Conservation (phyloP, 495 filamentous ascomycete genomes). For the Pyrenula aspistea region DNA sequence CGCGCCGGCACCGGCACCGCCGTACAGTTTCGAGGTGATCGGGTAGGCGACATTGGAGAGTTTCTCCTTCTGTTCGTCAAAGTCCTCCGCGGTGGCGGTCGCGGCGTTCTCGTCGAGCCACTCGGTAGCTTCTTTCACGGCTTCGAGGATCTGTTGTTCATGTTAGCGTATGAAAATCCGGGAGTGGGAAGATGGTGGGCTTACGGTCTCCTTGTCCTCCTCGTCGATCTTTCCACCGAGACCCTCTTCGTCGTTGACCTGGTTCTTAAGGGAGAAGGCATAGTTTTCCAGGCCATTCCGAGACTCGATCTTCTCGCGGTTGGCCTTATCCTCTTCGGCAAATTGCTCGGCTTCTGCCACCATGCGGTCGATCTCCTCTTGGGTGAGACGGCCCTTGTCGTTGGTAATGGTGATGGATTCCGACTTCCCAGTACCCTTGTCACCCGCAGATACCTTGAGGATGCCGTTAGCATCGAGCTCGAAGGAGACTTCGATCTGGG, state of each 20-base stretch:
- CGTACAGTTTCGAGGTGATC: slow-evolving; percentile 96
- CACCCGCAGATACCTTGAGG: slow-evolving; percentile 84
- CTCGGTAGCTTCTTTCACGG: slow-evolving; percentile 92
- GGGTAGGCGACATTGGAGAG: slow-evolving; percentile 92
- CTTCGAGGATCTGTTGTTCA: slow-evolving; percentile 61
- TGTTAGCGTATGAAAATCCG: neutral
- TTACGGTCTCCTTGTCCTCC: slow-evolving; percentile 92
- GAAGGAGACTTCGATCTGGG: slow-evolving; percentile 96
- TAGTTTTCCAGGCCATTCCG: slow-evolving; percentile 96
- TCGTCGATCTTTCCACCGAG: slow-evolving; percentile 96
- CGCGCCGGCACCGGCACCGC: slow-evolving; percentile 47
- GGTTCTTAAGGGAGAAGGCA: slow-evolving; percentile 96
- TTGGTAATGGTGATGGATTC: slow-evolving; percentile 98
- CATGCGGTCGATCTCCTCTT: slow-evolving; percentile 98
- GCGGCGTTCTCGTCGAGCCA: slow-evolving; percentile 96
- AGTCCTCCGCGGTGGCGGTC: slow-evolving; percentile 81
- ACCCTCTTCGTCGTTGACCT: slow-evolving; percentile 94
- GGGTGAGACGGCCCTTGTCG: slow-evolving; percentile 90
- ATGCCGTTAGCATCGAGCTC: slow-evolving; percentile 97
- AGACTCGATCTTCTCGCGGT: slow-evolving; percentile 84
- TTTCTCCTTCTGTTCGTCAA: slow-evolving; percentile 99
- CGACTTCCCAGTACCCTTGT: slow-evolving; percentile 94
- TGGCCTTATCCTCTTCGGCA: slow-evolving; percentile 97
- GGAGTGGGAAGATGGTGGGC: slow-evolving; percentile 15
- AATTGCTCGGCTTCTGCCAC: slow-evolving; percentile 94